Conservation (phyloP, 1,284 basidiomycete species). For the Pseudozyma flocculosa region DNA sequence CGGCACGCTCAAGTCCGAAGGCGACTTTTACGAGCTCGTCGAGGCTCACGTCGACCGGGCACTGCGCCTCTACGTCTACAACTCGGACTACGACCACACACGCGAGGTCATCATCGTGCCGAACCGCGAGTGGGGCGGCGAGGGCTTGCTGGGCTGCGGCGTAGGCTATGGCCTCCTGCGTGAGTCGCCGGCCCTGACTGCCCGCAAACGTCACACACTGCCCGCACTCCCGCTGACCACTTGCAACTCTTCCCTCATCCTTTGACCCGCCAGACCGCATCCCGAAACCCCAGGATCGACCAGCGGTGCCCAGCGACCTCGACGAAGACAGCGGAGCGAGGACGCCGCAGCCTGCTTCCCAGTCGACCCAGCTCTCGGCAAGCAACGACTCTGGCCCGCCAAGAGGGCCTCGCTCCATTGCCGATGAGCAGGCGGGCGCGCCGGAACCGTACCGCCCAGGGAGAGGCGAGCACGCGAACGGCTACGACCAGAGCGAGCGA, state of each 20-base stretch:
- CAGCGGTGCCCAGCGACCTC: conserved; percentile 26
- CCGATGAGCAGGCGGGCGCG: conserved; percentile 10
- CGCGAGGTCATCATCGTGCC: conserved; percentile 54
- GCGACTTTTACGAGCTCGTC: conserved; percentile 94
- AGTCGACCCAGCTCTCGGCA: too few species aligned
- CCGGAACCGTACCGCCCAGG: conserved; percentile 11
- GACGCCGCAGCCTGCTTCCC: too few species aligned
- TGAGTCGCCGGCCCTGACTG: conserved; percentile 5
- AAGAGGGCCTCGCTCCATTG: conserved; percentile 21
- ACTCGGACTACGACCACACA: conserved; percentile 80
- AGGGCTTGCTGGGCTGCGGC: conserved; percentile 53
- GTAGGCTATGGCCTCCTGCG: conserved; percentile 52
- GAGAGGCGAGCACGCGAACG: conserved; percentile 22
- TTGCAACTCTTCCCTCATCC: not conserved
- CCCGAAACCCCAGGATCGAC: conserved; percentile 42
- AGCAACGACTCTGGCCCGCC: too few species aligned
- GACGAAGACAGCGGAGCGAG: not conserved
- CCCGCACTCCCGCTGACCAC: not conserved
- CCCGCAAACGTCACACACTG: too few species aligned
- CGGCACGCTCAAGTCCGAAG: conserved; percentile 77
- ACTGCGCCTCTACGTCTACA: conserved; percentile 90
- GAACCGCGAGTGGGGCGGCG: conserved; percentile 53
- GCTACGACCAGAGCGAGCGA: not conserved
- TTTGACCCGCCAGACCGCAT: conserved; percentile 22
- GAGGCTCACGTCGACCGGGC: conserved; percentile 92